Evolutionary conservation across 2,329 filamentous ascomycete species (phyloP), one percentile per base, ranked within the genome.

Genomic region (Talaromyces sp.): DNA sequence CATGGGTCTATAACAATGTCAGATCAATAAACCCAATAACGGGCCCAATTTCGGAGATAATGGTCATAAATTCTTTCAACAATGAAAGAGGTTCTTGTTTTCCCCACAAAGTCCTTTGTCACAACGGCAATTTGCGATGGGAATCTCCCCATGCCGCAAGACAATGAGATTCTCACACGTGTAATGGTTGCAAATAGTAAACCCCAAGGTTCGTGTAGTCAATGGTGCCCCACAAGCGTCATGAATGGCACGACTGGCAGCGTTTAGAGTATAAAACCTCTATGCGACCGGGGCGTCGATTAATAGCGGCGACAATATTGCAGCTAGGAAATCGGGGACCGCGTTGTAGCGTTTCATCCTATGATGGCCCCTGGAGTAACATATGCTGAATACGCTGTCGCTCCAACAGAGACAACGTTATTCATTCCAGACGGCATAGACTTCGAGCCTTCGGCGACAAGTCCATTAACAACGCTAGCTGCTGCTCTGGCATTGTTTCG

Each of bases 361-460:
- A 85, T 85, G 81, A 66, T 74, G 57, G 74, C 74, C 1, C 75
- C 79, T 0, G 73, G 76, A 18, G 85, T 84, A 2, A 78, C 75
- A 34, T 87, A 80, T 64, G 85, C 82, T 1, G 83, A 86, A 64
- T 87, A 86, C 67, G 82, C 83, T 0, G 68, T 86, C 5, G 79
- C 79, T 1, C 81, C 76, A 76, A 75, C 76, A 30, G 75, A 84
- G 64, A 82, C 82, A 0, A 86, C 83, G 0, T 83, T 85, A 69
- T 82, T 82, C 66, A 72, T 87, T 14, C 82, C 84, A 0, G 65
- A 75, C 27, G 74, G 76, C 27, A 76, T 75, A 0, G 79, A 74
- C 7, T 86, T 86, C 58, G 82, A 86, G 71, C 81, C 80, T 79
- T 84, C 80, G 2, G 80, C 84, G 9, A 83, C 84, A 0, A 79